Evolutionary conservation across 2,329 filamentous ascomycete genomes (phyloP), one percentile per base, ranked within the genome.

Genomic region (Dichotomopilus funicola): DNA sequence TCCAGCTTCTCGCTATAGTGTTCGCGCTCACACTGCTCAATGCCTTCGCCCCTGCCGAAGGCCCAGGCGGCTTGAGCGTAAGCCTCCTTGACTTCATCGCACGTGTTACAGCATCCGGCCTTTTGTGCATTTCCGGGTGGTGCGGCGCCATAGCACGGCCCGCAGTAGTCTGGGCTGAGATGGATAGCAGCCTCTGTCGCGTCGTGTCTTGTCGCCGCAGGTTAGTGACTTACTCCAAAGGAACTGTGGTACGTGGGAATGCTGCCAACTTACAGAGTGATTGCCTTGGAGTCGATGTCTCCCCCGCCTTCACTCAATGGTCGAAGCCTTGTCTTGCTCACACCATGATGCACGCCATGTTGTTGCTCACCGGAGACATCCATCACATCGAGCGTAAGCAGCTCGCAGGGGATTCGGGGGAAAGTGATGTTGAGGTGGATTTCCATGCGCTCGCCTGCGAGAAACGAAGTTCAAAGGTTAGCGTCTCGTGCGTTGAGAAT

Each of bases 341-440:
- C 83, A 46, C 94, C 94, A 68, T 96, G 91, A 71, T 90, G 86
- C 56, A 99, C 88, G 51, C 92, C 94, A 64, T 91, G 89, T 72
- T 99, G 94, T 68, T 96, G 88, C 73, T 99, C 94, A 61, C 94
- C 94, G 27, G 91, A 96, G 33, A 97, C 92, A 73, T 99, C 94
- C 94, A 99, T 99, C 55, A 99, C 92, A 71, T 99, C 94, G 65
- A 99, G 85, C 10, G 94, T 96, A 62, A 97, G 78, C 51, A 99
- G 83, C 72, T 97, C 92, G 75, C 94, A 99, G 8, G 94, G 94
- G 63, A 99, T 82, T 60, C 86, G 85, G 8, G 94, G 94, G 70
- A 99, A 99, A 47, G 90, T 94, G 58, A 99, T 86, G 76, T 99
- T 99, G 73, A 99, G 82, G 71, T 96, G 91, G 62, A 99, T 99